Evolutionary conservation across 169 alveolate genomes (phyloP).

Genomic region (Blepharisma undulans): DNA sequence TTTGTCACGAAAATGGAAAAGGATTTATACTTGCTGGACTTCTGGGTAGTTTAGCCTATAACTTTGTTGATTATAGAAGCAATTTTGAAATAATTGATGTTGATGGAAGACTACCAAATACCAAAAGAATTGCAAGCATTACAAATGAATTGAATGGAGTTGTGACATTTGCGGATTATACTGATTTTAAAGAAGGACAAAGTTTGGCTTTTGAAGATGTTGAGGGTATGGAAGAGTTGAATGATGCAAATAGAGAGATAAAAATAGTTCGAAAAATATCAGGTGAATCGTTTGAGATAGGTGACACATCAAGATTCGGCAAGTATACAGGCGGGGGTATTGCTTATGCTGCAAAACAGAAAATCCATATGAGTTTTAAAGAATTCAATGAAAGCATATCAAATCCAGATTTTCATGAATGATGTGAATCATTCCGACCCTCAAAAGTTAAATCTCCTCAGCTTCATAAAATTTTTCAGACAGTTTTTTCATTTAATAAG

Average conservation of each 20-base stretch:
- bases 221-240: slow-evolving; percentile 95
- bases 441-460: slow-evolving; percentile 95
- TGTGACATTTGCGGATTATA: slow-evolving; percentile 78
- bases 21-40: slow-evolving; percentile 64
- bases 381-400: not conserved
- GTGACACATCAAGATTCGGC: not conserved
- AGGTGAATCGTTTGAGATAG: slow-evolving; percentile 55
- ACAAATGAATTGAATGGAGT: not conserved
- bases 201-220: slow-evolving; percentile 93
- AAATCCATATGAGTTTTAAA: slow-evolving; percentile 76
- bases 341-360: slow-evolving; percentile 88
- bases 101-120: not conserved
- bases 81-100: slow-evolving; percentile 77
- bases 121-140: not conserved
- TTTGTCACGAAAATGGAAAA: slow-evolving; percentile 40
- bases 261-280: slow-evolving; percentile 83
- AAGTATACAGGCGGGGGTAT: not conserved
- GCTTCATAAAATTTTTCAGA: slow-evolving; percentile 90
- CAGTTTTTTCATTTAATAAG: slow-evolving; percentile 71
- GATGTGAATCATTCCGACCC: too few relatives aligned
- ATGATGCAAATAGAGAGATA: slow-evolving; percentile 84
- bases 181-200: slow-evolving; percentile 95
- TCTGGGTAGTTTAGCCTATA: slow-evolving; percentile 92
- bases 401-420: slow-evolving; percentile 84
- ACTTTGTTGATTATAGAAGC: slow-evolving; percentile 95